phyloP scores from a whole-genome alignment of 495 filamentous ascomycete species.

The Trichoderma erinaceum region DNA sequence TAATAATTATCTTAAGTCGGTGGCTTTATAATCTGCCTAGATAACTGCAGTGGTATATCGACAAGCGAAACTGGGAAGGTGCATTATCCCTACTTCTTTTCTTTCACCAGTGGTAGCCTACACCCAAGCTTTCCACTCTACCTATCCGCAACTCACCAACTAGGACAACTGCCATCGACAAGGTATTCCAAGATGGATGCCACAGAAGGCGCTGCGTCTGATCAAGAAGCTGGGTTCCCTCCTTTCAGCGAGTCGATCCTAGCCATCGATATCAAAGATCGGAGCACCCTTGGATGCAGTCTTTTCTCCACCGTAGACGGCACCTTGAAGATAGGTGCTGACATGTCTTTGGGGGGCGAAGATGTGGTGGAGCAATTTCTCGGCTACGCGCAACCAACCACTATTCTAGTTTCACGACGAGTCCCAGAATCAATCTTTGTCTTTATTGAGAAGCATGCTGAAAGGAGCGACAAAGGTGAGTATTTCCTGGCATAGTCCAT shows the following conservation, averaged over 20 bases:
- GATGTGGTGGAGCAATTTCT: constrained; percentile 73
- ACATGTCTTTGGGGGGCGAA: constrained; percentile 62
- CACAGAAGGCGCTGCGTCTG: neutral
- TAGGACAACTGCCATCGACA: neutral
- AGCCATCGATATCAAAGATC: constrained; percentile 70
- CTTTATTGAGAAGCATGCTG: constrained; percentile 38
- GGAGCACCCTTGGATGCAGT: constrained; percentile 73
- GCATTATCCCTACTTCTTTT: no score
- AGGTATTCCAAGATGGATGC: neutral
- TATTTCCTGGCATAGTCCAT: constrained; percentile 28
- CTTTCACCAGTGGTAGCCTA: no score
- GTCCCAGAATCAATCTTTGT: constrained; percentile 55
- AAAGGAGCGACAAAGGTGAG: constrained; percentile 30
- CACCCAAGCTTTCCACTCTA: neutral
- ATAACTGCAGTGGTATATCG: no score
- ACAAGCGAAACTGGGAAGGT: no score
- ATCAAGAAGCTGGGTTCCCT: neutral
- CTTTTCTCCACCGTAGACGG: constrained; percentile 76
- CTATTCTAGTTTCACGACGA: constrained; percentile 66
- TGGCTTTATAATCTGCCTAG: no score
- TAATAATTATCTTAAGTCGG: no score
- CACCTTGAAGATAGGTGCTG: constrained; percentile 72
- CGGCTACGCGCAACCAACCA: constrained; percentile 71
- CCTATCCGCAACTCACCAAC: neutral
- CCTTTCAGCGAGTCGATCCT: constrained; percentile 45